A percentile compares a stretch with the other conserved stretches of the same genome.
Evolutionary conservation across 345 rosid species (phyloP).

Genomic region (Sisymbrium altissimum): DNA sequence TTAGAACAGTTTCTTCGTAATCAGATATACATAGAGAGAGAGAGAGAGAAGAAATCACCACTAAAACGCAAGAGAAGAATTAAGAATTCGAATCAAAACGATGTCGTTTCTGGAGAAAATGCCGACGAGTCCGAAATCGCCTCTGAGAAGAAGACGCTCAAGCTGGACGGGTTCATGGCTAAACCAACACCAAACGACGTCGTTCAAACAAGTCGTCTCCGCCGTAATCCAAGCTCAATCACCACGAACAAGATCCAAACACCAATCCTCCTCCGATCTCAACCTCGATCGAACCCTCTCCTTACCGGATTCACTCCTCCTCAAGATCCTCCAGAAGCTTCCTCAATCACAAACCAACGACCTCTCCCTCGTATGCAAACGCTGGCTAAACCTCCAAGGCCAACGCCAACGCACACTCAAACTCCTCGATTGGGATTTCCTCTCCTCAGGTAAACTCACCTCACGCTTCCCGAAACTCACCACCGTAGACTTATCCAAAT

Average conservation of each 20-base stretch:
- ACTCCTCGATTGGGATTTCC: constrained; percentile 64
- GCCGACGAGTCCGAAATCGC: constrained; percentile 42
- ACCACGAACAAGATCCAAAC: constrained; percentile 38
- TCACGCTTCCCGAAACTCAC: constrained; percentile 68
- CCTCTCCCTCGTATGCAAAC: constrained; percentile 70
- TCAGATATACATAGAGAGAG: neutral
- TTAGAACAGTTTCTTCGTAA: constrained; percentile 29
- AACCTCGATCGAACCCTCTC: constrained; percentile 67
- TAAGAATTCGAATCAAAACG: neutral
- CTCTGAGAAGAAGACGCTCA: constrained; percentile 42
- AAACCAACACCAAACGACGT: constrained; percentile 42
- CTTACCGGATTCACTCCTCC: constrained; percentile 69
- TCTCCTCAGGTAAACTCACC: constrained; percentile 62
- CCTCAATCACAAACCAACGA: constrained; percentile 49
- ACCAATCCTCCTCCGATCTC: constrained; percentile 33
- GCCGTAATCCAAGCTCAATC: constrained; percentile 49
- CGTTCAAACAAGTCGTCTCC: constrained; percentile 56
- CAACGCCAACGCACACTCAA: constrained; percentile 54
- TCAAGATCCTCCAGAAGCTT: constrained; percentile 56
- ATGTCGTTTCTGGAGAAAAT: constrained; percentile 55
- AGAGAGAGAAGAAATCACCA: neutral
- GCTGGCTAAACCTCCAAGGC: constrained; percentile 82
- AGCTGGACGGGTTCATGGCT: constrained; percentile 66
- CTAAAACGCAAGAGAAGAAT: neutral
- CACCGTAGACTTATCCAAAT: constrained; percentile 46